phyloP scores from a whole-genome alignment of 129 eudicot genomes.

The Ambrosia trifida region DNA sequence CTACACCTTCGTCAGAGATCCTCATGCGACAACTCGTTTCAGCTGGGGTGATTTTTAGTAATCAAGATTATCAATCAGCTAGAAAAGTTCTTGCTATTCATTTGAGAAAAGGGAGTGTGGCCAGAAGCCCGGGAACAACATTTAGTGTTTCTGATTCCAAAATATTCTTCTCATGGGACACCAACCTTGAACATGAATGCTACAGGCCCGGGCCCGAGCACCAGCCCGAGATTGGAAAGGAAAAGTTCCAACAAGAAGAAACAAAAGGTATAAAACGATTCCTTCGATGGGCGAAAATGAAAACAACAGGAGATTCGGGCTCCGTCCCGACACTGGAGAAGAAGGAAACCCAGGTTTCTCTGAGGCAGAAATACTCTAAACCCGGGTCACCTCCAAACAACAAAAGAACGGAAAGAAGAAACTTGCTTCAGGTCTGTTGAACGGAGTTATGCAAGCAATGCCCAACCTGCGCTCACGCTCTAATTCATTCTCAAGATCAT shows the following conservation, averaged over 20 bases:
- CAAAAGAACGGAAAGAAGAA: slow-evolving; percentile 80
- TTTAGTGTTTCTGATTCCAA: slow-evolving; percentile 67
- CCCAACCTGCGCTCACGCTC: slow-evolving; percentile 56
- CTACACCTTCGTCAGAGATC: slow-evolving; percentile 76
- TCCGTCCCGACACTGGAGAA: not conserved
- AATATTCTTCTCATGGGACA: slow-evolving; percentile 39
- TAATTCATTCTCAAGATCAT: slow-evolving; percentile 53
- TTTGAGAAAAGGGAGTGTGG: slow-evolving; percentile 56
- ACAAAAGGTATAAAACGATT: slow-evolving; percentile 59
- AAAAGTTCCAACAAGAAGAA: slow-evolving; percentile 31
- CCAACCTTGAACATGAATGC: slow-evolving; percentile 21
- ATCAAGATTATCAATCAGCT: slow-evolving; percentile 56
- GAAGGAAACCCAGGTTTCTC: slow-evolving; percentile 49
- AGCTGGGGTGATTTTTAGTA: slow-evolving; percentile 72
- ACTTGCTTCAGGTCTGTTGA: slow-evolving; percentile 62
- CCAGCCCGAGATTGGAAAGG: slow-evolving; percentile 10
- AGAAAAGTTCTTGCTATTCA: slow-evolving; percentile 72
- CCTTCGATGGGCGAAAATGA: slow-evolving; percentile 74
- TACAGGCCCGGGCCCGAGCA: slow-evolving; percentile 6
- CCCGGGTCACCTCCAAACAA: slow-evolving; percentile 55
- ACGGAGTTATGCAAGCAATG: slow-evolving; percentile 69
- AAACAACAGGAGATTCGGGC: slow-evolving; percentile 26
- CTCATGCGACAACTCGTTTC: slow-evolving; percentile 66
- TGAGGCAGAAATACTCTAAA: slow-evolving; percentile 60
- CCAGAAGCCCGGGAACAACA: slow-evolving; percentile 80